Percentiles rank a stretch among this genome's conserved stretches.
Evolutionary conservation across 2,329 filamentous ascomycete genomes (phyloP).

Genomic region (Apiospora koreana): DNA sequence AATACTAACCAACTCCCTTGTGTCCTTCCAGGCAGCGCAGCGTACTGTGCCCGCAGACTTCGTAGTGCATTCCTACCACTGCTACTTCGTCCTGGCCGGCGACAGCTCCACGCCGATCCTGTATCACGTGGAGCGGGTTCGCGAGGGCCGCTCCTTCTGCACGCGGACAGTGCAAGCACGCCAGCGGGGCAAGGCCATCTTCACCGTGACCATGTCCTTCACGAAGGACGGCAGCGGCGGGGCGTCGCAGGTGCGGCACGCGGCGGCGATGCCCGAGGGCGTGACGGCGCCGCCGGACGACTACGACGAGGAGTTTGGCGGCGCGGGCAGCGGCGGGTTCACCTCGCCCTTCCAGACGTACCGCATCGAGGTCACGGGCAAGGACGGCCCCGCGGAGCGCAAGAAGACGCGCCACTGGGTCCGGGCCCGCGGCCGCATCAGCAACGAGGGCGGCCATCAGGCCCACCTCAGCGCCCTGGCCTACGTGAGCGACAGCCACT

Average conservation of each 20-base stretch:
- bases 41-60: conserved; percentile 81
- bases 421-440: conserved; percentile 73
- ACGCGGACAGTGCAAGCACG: conserved; percentile 95
- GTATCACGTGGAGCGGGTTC: conserved; percentile 92
- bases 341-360: conserved; percentile 48
- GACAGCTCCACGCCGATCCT: conserved; percentile 82
- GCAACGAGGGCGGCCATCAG: conserved; percentile 69
- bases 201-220: conserved; percentile 93
- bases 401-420: conserved; percentile 74
- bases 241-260: conserved; percentile 61
- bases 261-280: conserved; percentile 55
- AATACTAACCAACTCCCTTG: background rate
- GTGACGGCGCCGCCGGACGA: conserved; percentile 42
- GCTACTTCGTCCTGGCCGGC: conserved; percentile 95
- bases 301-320: conserved; percentile 45
- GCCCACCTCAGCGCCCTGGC: conserved; percentile 87
- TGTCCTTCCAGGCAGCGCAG: conserved; percentile 73
- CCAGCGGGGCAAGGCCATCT: conserved; percentile 86
- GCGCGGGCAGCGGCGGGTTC: conserved; percentile 27
- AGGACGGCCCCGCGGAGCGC: conserved; percentile 54
- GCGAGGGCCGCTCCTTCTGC: conserved; percentile 85
- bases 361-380: conserved; percentile 41
- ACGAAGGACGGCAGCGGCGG: conserved; percentile 64
- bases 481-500: conserved; percentile 91
- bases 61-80: conserved; percentile 93